Conservation (phyloP, 345 rosid genomes). For the Geranium brycei region DNA sequence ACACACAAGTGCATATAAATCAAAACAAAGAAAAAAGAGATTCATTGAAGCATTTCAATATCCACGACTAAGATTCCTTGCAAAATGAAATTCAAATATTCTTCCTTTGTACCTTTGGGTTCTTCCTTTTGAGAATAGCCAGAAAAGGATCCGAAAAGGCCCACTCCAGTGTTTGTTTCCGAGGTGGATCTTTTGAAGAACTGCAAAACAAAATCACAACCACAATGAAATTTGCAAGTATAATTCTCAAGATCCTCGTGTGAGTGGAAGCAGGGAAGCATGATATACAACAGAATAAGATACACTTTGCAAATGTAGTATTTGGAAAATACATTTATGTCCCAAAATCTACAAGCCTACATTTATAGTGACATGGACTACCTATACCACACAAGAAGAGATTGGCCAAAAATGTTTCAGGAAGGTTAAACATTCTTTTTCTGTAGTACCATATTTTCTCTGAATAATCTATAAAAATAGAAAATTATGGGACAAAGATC, state of each 20-base stretch:
- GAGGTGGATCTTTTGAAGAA: conserved; percentile 58
- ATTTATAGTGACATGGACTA: not conserved
- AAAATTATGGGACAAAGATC: not conserved
- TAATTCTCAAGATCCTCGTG: no score
- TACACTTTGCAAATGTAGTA: no score
- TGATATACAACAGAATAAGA: no score
- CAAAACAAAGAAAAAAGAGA: not conserved
- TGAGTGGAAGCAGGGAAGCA: no score
- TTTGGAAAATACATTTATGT: no score
- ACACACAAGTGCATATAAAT: no score
- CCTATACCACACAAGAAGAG: not conserved
- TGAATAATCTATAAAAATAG: conserved; percentile 40
- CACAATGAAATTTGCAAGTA: not conserved
- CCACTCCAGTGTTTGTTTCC: conserved; percentile 67
- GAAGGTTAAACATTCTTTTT: conserved; percentile 9
- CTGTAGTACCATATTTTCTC: conserved; percentile 55
- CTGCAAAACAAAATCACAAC: conserved; percentile 19
- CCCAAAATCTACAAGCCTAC: no score
- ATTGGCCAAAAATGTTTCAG: not conserved
- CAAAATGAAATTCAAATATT: not conserved
- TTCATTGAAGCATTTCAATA: not conserved
- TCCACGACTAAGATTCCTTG: not conserved
- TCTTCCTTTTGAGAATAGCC: conserved; percentile 46
- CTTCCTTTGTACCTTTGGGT: conserved; percentile 31
- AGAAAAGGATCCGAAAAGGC: conserved; percentile 60